phyloP scores from a whole-genome alignment of 2,329 filamentous ascomycete species.

The Aphanoascus verrucosus region DNA sequence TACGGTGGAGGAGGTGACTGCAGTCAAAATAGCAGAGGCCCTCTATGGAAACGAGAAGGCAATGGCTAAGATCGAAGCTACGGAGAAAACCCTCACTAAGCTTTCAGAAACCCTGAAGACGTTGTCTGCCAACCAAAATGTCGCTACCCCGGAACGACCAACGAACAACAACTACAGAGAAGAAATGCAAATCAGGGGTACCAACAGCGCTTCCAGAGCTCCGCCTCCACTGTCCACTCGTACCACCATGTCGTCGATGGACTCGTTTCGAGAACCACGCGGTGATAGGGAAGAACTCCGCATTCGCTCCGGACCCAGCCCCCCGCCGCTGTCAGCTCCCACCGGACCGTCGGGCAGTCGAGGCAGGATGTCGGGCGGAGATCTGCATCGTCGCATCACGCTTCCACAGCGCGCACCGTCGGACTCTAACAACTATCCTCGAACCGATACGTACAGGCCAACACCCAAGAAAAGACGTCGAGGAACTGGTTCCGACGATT shows the following conservation, averaged over 20 bases:
- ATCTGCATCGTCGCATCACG: neutral
- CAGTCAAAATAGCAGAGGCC: neutral
- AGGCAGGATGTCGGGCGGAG: neutral
- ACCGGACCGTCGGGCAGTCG: neutral
- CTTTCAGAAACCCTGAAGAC: neutral
- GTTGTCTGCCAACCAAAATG: neutral
- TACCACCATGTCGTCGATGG: neutral
- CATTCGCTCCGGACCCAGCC: neutral
- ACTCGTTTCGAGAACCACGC: neutral
- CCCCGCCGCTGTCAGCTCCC: neutral
- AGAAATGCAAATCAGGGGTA: neutral
- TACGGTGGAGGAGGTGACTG: conserved; percentile 3
- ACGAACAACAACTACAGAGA: neutral
- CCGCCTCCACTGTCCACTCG: neutral
- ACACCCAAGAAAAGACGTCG: neutral
- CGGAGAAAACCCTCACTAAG: neutral
- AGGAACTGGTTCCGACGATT: neutral
- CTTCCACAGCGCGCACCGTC: neutral
- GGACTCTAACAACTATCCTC: neutral
- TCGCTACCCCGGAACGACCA: neutral
- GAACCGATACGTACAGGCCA: neutral
- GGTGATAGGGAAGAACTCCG: neutral
- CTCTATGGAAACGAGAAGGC: neutral
- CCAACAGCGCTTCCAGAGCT: neutral
- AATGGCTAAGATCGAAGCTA: neutral